Evolutionary conservation across 2,329 filamentous ascomycete species (phyloP), one percentile per base, ranked within the genome.

Genomic region (Tetracladium maxilliforme): DNA sequence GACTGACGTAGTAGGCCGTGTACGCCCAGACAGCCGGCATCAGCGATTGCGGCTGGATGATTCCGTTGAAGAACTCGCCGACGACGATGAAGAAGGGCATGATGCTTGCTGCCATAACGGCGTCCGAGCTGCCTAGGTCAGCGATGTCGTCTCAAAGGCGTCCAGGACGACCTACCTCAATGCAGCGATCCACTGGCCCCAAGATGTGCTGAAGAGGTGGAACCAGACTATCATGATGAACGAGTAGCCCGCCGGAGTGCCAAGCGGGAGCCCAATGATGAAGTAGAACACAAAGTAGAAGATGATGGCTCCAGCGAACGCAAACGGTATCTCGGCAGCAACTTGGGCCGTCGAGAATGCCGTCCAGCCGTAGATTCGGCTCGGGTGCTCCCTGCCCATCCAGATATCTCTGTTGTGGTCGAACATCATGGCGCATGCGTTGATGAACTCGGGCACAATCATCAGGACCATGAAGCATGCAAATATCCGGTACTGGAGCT

Each of bases 111-210:
- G 22, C 22, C 18, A n/a, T n/a, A n/a, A 23, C 22, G 4, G 24
- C 10, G 19, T 24, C 23, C 17, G 15, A 16, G 3, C 17, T 11
- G n/a, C n/a, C n/a, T n/a, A n/a, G 19, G 15, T 24, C 15, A 16
- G 23, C 13, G 18, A 15, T 16, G 3, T 23, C 16, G 18, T 23
- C 22, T 23, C 11, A 10, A 16, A 20, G 10, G 4, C 10, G 10
- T 10, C 10, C 19, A 10, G 10, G 5, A 10, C 11, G 10, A 21
- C 4, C 11, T 17, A 18, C 13, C 13, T 25, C 23, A 27, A 24
- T 7, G 25, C 25, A 14, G 13, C 25, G 19, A 27, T 22, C 25
- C 25, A 27, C 25, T 27, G 25, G 15, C 25, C 25, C 25, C 25
- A 27, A 16, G 18, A 22, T 15, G 25, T 27, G 19, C 13, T 14